These are phyloP conservation scores for Dactylonectria estremocensis DNA, from an alignment of 2,329 filamentous ascomycete species.

Conservation along the genomic window DNA sequence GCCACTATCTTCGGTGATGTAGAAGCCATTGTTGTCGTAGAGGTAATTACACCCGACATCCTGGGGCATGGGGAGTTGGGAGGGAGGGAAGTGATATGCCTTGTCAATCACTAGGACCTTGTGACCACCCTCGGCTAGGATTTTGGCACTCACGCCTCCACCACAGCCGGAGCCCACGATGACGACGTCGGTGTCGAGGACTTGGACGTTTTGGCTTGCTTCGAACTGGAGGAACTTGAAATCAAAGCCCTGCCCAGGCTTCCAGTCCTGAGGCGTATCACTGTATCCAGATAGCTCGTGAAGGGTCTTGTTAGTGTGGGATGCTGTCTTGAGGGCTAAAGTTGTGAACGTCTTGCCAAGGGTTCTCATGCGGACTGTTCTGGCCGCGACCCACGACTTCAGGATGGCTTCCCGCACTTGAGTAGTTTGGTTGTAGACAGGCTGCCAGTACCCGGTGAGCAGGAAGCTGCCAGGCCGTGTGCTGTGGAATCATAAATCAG, in stretches of 20 bases:
- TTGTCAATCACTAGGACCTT: conserved; percentile 88
- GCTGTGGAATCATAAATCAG: conserved; percentile 55
- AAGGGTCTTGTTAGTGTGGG: conserved; percentile 70
- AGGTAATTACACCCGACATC: conserved; percentile 73
- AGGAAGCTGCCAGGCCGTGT: conserved; percentile 74
- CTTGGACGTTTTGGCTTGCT: conserved; percentile 61
- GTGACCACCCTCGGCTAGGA: conserved; percentile 82
- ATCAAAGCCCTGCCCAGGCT: conserved; percentile 65
- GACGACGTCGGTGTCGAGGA: conserved; percentile 84
- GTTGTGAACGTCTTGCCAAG: conserved; percentile 70
- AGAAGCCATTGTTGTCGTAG: conserved; percentile 77
- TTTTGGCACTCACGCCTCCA: conserved; percentile 85
- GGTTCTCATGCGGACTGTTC: conserved; percentile 67
- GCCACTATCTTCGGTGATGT: conserved; percentile 69
- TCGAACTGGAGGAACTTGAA: conserved; percentile 75
- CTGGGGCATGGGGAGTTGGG: conserved; percentile 82
- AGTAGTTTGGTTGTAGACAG: conserved; percentile 74
- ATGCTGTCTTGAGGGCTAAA: conserved; percentile 69
- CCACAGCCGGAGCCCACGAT: conserved; percentile 92
- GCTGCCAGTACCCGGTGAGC: conserved; percentile 77
- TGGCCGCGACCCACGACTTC: conserved; percentile 72
- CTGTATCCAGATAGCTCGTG: conserved; percentile 71
- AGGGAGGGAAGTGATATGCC: conserved; percentile 80
- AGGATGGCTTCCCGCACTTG: conserved; percentile 74
- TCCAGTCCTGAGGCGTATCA: conserved; percentile 67